Evolutionary conservation across 345 rosid genomes (phyloP).

Genomic region (Draba incana): DNA sequence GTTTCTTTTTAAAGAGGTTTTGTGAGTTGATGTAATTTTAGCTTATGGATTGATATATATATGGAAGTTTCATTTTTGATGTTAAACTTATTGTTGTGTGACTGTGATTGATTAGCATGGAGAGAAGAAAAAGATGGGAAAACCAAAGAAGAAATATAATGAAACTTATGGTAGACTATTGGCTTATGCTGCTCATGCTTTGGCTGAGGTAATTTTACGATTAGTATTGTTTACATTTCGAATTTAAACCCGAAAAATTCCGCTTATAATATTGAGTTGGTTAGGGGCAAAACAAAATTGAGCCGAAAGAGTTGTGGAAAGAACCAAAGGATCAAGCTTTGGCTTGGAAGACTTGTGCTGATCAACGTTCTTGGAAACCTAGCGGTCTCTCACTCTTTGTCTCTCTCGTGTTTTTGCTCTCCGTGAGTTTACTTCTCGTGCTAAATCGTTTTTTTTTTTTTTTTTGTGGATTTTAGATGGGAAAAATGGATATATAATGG

Average conservation of each 20-base stretch:
- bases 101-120: conserved; percentile 41
- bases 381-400: conserved; percentile 52
- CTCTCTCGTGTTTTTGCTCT: conserved; percentile 1
- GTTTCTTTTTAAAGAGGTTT: neutral
- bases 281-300: conserved; percentile 75
- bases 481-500: conserved; percentile 81
- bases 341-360: conserved; percentile 90
- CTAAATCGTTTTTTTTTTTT: neutral
- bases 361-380: conserved; percentile 73
- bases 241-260: neutral
- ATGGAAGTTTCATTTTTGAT: conserved; percentile 20
- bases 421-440: neutral
- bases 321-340: conserved; percentile 76
- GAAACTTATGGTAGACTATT: conserved; percentile 77
- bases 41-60: conserved; percentile 7
- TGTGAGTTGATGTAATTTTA: neutral
- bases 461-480: conserved; percentile 52
- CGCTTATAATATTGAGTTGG: neutral
- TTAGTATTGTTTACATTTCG: neutral
- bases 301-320: conserved; percentile 93
- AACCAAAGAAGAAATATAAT: conserved; percentile 49
- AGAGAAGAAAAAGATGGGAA: conserved; percentile 49
- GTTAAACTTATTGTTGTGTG: conserved; percentile 1
- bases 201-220: conserved; percentile 71
- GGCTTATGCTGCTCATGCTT: conserved; percentile 89